Base-by-base conservation (phyloP, 2,329 filamentous ascomycete genomes). In the Diaporthe vaccinii region DNA sequence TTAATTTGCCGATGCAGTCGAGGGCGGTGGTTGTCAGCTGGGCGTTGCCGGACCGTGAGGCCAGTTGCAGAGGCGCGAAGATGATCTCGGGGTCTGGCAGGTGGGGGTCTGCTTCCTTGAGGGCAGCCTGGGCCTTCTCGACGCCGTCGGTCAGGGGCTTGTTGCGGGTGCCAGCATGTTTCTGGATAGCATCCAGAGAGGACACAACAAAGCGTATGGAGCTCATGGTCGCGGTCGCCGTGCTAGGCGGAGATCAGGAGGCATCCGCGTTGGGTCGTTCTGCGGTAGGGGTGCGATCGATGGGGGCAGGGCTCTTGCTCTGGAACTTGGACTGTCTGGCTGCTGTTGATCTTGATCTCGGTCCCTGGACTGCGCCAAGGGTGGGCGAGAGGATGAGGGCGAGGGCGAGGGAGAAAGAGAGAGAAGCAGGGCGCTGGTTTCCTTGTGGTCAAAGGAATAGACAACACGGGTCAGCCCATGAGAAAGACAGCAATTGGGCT, bases 1-100 rank as follows among this genome's bases (percentile, higher is more conserved):
- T 98, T 77, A 99, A 92, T 87, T 99, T 99, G 81, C 97, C 97
- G 80, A 99, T 98, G 85, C 96, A 98, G 85, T 99, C 97, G 81
- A 99, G 91, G 9, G 97, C 96, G 51, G 94, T 94, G 31, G 95
- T 98, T 76, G 95, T 94, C 62, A 99, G 89, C 75, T 95, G 92
- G 72, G 96, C 93, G 80, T 95, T 98, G 80, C 93, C 91, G 14
- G 95, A 93, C 82, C 95, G 95, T 49, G 96, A 96, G 65, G 97
- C 97, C 57, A 98, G 90, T 82, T 97, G 94, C 44, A 99, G 86
- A 20, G 97, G 97, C 78, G 93, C 92, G 82, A 99, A 99, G 79
- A 99, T 92, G 74, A 98, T 87, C 83, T 98, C 95, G 46, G 97
- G 96, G 81, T 97, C 94, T 81, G 97, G 95, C 77, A 94, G 91